Base-by-base conservation (phyloP, 148 eudicot genomes). In the Vaccinium myrtillus region DNA sequence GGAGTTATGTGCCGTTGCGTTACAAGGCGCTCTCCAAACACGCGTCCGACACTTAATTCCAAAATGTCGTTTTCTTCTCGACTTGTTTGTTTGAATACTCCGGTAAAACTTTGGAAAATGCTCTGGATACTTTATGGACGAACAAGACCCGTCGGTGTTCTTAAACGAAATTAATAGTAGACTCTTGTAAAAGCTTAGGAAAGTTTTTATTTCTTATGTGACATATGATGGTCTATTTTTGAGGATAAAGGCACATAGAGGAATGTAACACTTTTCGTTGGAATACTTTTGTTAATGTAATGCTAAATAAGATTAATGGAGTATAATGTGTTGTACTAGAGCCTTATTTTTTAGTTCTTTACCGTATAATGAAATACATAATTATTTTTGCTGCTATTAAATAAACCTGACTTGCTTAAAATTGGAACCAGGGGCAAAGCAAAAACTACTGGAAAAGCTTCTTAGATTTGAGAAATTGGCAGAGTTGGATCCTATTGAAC, bases 401-500 rank as follows among this genome's bases (percentile, higher is more conserved):
- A 32, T n/a, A 21, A 21, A 8, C 79, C 14, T 49, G 15, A n/a
- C 49, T 10, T 76, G 9, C 13, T n/a, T 16, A 73, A 39, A 27
- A 16, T 27, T 73, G 4, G 77, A 73, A 73, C 21, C 87, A 96
- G 99, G 95, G 87, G 90, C 97, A 36, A 90, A 92, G 75, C 91
- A 91, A 84, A 92, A 93, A 76, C 90, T 93, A 13, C 67, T 94
- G 70, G 84, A 94, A 71, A 93, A 91, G 91, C 95, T 96, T 43
- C 83, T 87, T 16, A 90, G 95, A 82, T 96, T 96, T 15, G 97
- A 94, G 87, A 90, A 89, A 53, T 85, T 96, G 27, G 98, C 98
- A 4, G 94, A 88, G 61, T 87, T 96, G 80, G 97, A 96, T 81
- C 94, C 94, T 0, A 74, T 91, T 80, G 99, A 96, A 84, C 97